phyloP scores from a whole-genome alignment of 139 green algal genomes.

The Cymbomonas tetramitiformis region DNA sequence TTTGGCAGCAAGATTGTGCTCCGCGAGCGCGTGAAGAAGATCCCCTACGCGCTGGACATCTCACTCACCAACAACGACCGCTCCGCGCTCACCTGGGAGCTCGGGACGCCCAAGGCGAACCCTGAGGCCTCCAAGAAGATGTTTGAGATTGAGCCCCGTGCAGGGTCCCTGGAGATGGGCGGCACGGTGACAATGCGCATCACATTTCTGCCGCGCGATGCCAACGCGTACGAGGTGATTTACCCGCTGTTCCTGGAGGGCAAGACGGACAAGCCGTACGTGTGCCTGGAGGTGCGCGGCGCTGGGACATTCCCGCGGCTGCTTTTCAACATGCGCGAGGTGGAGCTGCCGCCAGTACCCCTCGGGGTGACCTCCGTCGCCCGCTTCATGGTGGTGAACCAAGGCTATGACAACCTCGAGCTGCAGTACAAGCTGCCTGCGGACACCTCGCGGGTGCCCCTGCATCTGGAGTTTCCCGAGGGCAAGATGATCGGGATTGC shows the following conservation, averaged over 20 bases:
- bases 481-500: slow-evolving; percentile 54
- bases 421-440: slow-evolving; percentile 42
- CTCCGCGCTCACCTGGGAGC: not conserved
- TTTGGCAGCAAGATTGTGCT: slow-evolving; percentile 46
- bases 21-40: slow-evolving; percentile 31
- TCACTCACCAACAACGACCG: slow-evolving; percentile 25
- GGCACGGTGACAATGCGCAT: not conserved
- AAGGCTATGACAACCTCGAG: slow-evolving; percentile 69
- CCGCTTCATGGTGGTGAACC: slow-evolving; percentile 51
- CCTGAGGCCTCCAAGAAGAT: not conserved
- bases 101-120: not conserved
- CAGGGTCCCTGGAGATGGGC: not conserved
- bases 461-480: slow-evolving; percentile 51
- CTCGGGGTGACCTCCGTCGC: slow-evolving; percentile 32
- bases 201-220: slow-evolving; percentile 9
- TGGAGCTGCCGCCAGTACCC: slow-evolving; percentile 34
- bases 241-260: slow-evolving; percentile 23
- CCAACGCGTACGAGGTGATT: not conserved
- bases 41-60: slow-evolving; percentile 31
- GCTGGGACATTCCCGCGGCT: slow-evolving; percentile 4
- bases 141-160: not conserved
- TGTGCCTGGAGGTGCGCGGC: slow-evolving; percentile 6
- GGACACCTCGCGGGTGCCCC: slow-evolving; percentile 41
- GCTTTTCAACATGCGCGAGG: slow-evolving; percentile 22
- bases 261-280: slow-evolving; percentile 12